Percentiles rank a stretch among this genome's conserved stretches.
Evolutionary conservation across 2,329 filamentous ascomycete species (phyloP).

Genomic region (Colletotrichum lupini): DNA sequence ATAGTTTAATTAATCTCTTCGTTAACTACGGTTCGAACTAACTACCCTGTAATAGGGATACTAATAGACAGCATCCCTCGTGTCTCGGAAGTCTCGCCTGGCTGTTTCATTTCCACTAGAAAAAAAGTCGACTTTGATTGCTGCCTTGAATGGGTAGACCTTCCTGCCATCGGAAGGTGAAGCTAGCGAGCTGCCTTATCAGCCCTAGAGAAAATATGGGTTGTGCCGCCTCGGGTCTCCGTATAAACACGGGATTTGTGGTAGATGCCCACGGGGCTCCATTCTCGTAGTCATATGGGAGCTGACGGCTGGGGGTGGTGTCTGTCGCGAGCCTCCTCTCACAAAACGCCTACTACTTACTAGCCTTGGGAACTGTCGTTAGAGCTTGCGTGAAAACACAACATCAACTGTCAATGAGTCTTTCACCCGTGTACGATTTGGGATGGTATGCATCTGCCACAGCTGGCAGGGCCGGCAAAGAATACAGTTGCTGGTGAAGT

Average conservation of each 20-base stretch:
- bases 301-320: not conserved
- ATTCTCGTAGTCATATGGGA: not conserved
- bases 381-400: no score
- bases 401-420: not conserved
- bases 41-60: no score
- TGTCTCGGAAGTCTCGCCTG: constrained; percentile 3
- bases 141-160: not conserved
- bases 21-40: no score
- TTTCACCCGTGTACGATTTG: not conserved
- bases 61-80: constrained; percentile 5
- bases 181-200: not conserved
- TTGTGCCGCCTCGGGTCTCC: not conserved
- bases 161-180: not conserved
- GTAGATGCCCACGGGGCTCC: constrained; percentile 1
- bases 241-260: not conserved
- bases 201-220: not conserved
- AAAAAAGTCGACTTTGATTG: not conserved
- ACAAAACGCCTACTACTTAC: not conserved
- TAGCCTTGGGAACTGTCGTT: not conserved
- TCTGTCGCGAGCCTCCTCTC: not conserved
- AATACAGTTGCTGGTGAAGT: not conserved
- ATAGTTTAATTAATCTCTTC: no score
- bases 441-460: not conserved
- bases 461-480: not conserved
- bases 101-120: constrained; percentile 9